A percentile compares a stretch with the other conserved stretches of the same genome.
Conservation (phyloP, 371 early-diverging fungal genomes). For the Thermomucor indicae-seudaticae region DNA sequence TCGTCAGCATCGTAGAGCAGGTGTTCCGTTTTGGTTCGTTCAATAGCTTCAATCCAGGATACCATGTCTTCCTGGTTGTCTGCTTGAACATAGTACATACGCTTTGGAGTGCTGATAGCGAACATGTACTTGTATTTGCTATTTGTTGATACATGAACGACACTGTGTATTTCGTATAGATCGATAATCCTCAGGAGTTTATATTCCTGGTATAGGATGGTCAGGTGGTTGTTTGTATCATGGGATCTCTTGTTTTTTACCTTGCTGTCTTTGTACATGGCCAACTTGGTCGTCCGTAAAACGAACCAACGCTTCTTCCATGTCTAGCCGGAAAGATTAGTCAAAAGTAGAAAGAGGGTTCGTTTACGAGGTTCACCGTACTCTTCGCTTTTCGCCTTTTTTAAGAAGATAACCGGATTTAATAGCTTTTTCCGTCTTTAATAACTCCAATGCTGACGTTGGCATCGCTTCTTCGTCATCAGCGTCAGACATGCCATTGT, state of each 20-base stretch:
- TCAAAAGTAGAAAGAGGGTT: background rate
- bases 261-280: slow-evolving; percentile 85
- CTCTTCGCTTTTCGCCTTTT: slow-evolving; percentile 77
- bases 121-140: slow-evolving; percentile 66
- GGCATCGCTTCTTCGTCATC: slow-evolving; percentile 54
- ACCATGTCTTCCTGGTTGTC: slow-evolving; percentile 59
- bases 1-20: slow-evolving; percentile 41
- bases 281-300: slow-evolving; percentile 68
- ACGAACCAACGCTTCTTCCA: slow-evolving; percentile 91
- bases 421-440: slow-evolving; percentile 64
- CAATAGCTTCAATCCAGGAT: slow-evolving; percentile 63
- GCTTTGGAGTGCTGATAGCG: slow-evolving; percentile 69
- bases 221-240: background rate
- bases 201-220: slow-evolving; percentile 57
- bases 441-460: slow-evolving; percentile 46
- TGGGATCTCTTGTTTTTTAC: slow-evolving; percentile 25
- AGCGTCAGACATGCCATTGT: slow-evolving; percentile 33
- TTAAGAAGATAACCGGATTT: slow-evolving; percentile 69
- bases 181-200: slow-evolving; percentile 73
- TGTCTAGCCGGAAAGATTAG: slow-evolving; percentile 40
- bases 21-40: slow-evolving; percentile 48
- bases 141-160: slow-evolving; percentile 69
- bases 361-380: slow-evolving; percentile 14
- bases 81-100: slow-evolving; percentile 76
- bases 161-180: slow-evolving; percentile 67